A percentile compares a stretch with the other conserved stretches of the same genome.
Conservation (phyloP, 108 stramenopile genomes). For the Bacterosira constricta region DNA sequence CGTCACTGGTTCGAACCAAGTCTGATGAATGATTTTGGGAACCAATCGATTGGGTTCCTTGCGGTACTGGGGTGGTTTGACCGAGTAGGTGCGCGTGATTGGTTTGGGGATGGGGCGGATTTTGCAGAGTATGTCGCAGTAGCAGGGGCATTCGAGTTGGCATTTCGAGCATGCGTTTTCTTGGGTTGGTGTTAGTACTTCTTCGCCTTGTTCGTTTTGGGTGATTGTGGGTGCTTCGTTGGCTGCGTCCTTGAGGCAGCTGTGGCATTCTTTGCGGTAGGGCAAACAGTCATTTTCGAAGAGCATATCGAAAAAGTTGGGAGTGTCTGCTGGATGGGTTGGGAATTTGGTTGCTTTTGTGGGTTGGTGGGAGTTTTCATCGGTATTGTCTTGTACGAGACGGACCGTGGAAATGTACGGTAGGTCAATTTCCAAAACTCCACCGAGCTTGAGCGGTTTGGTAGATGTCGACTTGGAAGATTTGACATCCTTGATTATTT, state of each 20-base stretch:
- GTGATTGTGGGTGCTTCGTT: slow-evolving; percentile 40
- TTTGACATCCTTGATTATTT: background rate
- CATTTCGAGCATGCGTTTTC: slow-evolving; percentile 42
- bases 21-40: slow-evolving; percentile 84
- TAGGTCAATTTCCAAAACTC: slow-evolving; percentile 25
- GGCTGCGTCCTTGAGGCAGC: slow-evolving; percentile 43
- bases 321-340: slow-evolving; percentile 28
- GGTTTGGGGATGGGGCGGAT: slow-evolving; percentile 50
- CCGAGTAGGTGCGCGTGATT: slow-evolving; percentile 28
- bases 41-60: slow-evolving; percentile 69
- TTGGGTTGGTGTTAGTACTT: background rate
- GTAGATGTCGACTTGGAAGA: background rate
- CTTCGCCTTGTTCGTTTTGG: too few relatives aligned
- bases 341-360: slow-evolving; percentile 1
- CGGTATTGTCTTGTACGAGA: slow-evolving; percentile 23
- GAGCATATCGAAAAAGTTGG: slow-evolving; percentile 59
- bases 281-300: slow-evolving; percentile 56
- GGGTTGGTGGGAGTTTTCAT: background rate
- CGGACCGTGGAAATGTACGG: slow-evolving; percentile 53
- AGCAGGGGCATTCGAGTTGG: slow-evolving; percentile 47
- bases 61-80: slow-evolving; percentile 55
- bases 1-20: slow-evolving; percentile 52
- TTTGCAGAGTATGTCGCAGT: slow-evolving; percentile 51
- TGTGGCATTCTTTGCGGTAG: slow-evolving; percentile 42
- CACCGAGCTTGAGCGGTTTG: slow-evolving; percentile 17